phyloP scores from a whole-genome alignment of 352 stramenopile genomes.

The Globisporangium heterothallicum region DNA sequence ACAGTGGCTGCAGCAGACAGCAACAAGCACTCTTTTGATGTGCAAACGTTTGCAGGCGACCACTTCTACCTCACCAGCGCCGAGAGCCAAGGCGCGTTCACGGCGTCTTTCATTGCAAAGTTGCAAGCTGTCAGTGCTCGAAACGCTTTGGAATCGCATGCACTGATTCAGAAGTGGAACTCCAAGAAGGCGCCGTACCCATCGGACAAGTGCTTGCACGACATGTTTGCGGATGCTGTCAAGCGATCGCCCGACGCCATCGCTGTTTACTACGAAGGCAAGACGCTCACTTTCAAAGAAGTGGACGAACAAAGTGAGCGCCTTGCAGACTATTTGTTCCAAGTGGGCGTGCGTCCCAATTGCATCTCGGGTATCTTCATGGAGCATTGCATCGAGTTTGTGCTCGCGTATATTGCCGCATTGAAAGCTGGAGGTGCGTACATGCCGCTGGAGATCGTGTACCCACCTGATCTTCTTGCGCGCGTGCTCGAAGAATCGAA shows the following conservation, averaged over 20 bases:
- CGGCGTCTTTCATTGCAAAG: slow-evolving; percentile 27
- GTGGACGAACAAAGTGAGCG: slow-evolving; percentile 60
- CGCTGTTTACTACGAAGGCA: slow-evolving; percentile 69
- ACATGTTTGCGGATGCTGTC: slow-evolving; percentile 72
- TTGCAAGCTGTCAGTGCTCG: slow-evolving; percentile 27
- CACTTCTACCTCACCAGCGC: slow-evolving; percentile 58
- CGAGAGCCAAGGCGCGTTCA: slow-evolving; percentile 27
- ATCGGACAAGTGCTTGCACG: slow-evolving; percentile 68
- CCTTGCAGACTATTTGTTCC: slow-evolving; percentile 62
- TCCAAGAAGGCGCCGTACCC: slow-evolving; percentile 50
- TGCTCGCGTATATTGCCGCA: slow-evolving; percentile 87
- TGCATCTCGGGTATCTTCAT: slow-evolving; percentile 84
- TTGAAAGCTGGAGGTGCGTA: slow-evolving; percentile 89
- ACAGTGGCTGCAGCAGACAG: slow-evolving; percentile 13
- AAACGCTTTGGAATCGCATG: slow-evolving; percentile 37
- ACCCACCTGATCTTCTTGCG: slow-evolving; percentile 86
- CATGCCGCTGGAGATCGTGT: slow-evolving; percentile 88
- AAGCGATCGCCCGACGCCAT: slow-evolving; percentile 52
- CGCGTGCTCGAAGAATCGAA: slow-evolving; percentile 87
- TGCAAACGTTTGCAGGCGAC: slow-evolving; percentile 45
- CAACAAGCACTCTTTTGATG: slow-evolving; percentile 17
- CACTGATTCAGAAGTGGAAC: slow-evolving; percentile 49
- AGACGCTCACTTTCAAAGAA: slow-evolving; percentile 60
- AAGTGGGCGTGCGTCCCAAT: slow-evolving; percentile 59
- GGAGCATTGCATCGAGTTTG: slow-evolving; percentile 90